Conservation (phyloP, 2,329 filamentous ascomycete species). For the Aureobasidium sp. region DNA sequence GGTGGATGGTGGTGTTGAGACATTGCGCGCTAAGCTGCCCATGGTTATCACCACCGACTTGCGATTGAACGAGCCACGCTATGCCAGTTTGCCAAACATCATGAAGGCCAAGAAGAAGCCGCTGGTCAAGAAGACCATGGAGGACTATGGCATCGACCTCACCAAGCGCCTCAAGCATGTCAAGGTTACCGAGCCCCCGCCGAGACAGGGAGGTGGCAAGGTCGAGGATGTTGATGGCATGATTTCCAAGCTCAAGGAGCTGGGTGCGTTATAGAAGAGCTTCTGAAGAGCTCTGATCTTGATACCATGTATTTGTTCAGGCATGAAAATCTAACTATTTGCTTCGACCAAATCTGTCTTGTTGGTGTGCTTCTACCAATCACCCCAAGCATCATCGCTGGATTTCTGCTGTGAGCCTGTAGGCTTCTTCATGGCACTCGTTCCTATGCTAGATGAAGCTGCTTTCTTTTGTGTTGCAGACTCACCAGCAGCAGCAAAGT, state of each 20-base stretch:
- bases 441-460: conserved; percentile 50
- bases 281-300: neutral
- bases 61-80: conserved; percentile 87
- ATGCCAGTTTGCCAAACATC: conserved; percentile 92
- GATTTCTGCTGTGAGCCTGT: conserved; percentile 20
- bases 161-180: conserved; percentile 76
- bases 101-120: conserved; percentile 99
- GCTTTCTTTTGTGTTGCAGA: conserved; percentile 28
- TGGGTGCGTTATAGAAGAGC: conserved; percentile 67
- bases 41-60: conserved; percentile 94
- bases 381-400: conserved; percentile 52
- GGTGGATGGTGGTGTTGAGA: conserved; percentile 93
- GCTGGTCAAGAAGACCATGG: conserved; percentile 81
- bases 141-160: conserved; percentile 71
- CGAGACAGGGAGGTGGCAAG: conserved; percentile 88
- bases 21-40: conserved; percentile 74
- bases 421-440: conserved; percentile 54
- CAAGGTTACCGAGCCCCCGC: conserved; percentile 81
- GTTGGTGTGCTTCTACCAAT: conserved; percentile 34
- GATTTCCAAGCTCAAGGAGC: conserved; percentile 87
- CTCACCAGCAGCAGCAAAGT: conserved; percentile 35
- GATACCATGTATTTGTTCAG: conserved; percentile 11
- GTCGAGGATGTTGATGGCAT: conserved; percentile 96
- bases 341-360: neutral
- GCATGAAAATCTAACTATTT: conserved; percentile 7